Evolutionary conservation across 2,329 filamentous ascomycete species (phyloP).

Genomic region (Ophiocordyceps unilateralis): DNA sequence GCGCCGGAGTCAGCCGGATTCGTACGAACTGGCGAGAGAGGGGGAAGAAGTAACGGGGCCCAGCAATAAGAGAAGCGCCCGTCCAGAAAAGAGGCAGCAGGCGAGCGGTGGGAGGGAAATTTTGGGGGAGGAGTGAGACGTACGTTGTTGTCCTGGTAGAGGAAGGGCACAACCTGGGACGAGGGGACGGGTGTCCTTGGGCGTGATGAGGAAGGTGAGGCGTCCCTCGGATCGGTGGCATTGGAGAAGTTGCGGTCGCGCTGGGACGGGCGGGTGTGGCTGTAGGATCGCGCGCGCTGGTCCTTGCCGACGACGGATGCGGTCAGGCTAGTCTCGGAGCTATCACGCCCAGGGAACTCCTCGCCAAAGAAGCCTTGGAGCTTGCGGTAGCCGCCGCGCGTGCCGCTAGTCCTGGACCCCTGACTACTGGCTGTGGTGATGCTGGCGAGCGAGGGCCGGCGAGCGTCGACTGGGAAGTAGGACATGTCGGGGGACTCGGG

Average conservation of each 20-base stretch:
- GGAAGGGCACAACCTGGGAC: slow-evolving; percentile 92
- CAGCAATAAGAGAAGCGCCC: background rate
- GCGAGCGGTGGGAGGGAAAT: slow-evolving; percentile 1
- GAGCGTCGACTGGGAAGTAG: slow-evolving; percentile 46
- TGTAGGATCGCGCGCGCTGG: slow-evolving; percentile 45
- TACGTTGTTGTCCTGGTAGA: slow-evolving; percentile 70
- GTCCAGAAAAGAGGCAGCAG: background rate
- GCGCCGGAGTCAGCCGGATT: slow-evolving; percentile 1
- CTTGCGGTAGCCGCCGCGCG: slow-evolving; percentile 60
- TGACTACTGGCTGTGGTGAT: slow-evolving; percentile 65
- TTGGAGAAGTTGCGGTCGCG: slow-evolving; percentile 71
- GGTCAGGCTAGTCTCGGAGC: slow-evolving; percentile 52
- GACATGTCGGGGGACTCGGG: slow-evolving; percentile 45
- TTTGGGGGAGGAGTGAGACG: slow-evolving; percentile 17
- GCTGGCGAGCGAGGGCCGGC: slow-evolving; percentile 77
- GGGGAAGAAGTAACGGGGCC: background rate
- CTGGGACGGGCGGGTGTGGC: slow-evolving; percentile 35
- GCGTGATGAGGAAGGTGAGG: slow-evolving; percentile 58
- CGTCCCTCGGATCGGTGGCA: slow-evolving; percentile 53
- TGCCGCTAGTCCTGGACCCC: slow-evolving; percentile 58
- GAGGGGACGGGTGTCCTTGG: slow-evolving; percentile 75
- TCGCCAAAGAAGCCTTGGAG: slow-evolving; percentile 87
- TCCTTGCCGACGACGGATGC: slow-evolving; percentile 33
- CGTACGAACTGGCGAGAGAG: background rate
- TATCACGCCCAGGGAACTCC: slow-evolving; percentile 59